These are phyloP conservation scores for Septoria linicola DNA, from an alignment of 2,329 filamentous ascomycete genomes.

Conservation along the genomic window DNA sequence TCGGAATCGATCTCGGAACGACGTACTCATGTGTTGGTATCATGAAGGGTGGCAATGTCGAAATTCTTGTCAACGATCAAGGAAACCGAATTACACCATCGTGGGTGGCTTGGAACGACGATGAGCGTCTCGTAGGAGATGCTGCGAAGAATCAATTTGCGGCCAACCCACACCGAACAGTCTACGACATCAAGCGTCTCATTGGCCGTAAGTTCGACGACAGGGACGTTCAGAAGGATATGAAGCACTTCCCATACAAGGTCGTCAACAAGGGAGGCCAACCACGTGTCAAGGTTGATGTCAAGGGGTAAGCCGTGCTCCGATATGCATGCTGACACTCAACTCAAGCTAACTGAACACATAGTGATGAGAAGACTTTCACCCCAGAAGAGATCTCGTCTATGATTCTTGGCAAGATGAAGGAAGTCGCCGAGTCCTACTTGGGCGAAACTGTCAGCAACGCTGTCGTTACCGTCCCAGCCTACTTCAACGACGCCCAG, in stretches of 20 bases:
- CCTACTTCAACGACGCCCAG: slow-evolving; percentile 99
- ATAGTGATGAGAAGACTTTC: slow-evolving; percentile 63
- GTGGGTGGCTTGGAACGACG: slow-evolving; percentile 70
- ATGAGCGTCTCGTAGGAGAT: slow-evolving; percentile 95
- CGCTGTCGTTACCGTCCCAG: slow-evolving; percentile 93
- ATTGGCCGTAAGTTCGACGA: slow-evolving; percentile 54
- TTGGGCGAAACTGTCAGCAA: slow-evolving; percentile 89
- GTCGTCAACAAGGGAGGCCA: slow-evolving; percentile 87
- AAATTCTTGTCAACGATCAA: slow-evolving; percentile 95
- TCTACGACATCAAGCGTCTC: slow-evolving; percentile 53
- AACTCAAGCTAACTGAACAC: slow-evolving; percentile 2
- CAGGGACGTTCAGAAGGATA: slow-evolving; percentile 84
- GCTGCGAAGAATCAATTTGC: slow-evolving; percentile 89
- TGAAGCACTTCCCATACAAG: slow-evolving; percentile 99
- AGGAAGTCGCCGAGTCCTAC: slow-evolving; percentile 94
- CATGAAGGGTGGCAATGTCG: slow-evolving; percentile 92
- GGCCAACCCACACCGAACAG: slow-evolving; percentile 50
- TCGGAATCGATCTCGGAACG: slow-evolving; percentile 94
- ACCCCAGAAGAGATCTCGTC: slow-evolving; percentile 78
- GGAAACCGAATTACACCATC: slow-evolving; percentile 89
- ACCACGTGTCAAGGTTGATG: slow-evolving; percentile 76
- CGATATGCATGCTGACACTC: no score
- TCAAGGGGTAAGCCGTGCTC: slow-evolving; percentile 49
- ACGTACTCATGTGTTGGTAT: slow-evolving; percentile 87
- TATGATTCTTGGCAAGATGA: slow-evolving; percentile 85